Percentiles rank a stretch among this genome's conserved stretches.
Evolutionary conservation across 2,329 filamentous ascomycete genomes (phyloP).

Genomic region (Nannizziopsis barbatae): DNA sequence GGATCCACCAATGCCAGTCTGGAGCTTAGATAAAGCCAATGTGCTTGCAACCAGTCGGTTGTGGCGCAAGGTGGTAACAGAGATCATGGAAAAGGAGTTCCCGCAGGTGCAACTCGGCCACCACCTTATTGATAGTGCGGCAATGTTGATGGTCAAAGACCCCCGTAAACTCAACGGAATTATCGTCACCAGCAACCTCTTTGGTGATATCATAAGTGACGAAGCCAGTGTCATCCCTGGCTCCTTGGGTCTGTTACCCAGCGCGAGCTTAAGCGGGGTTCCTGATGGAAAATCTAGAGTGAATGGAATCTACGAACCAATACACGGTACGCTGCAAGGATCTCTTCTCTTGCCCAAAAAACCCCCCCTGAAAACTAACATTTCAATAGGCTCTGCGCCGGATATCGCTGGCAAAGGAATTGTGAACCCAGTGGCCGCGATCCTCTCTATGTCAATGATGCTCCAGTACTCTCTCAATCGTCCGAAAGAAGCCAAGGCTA

Average conservation of each 20-base stretch:
- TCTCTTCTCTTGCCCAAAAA: slow-evolving; percentile 5
- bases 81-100: slow-evolving; percentile 81
- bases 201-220: slow-evolving; percentile 91
- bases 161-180: slow-evolving; percentile 78
- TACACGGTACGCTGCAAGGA: slow-evolving; percentile 56
- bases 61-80: slow-evolving; percentile 77
- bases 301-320: slow-evolving; percentile 95
- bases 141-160: slow-evolving; percentile 96
- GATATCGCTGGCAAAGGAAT: slow-evolving; percentile 88
- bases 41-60: slow-evolving; percentile 81
- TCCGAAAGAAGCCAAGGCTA: slow-evolving; percentile 60
- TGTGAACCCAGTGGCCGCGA: slow-evolving; percentile 84
- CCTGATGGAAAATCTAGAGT: slow-evolving; percentile 61
- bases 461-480: slow-evolving; percentile 81
- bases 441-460: slow-evolving; percentile 92
- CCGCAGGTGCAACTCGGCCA: slow-evolving; percentile 73
- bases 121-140: slow-evolving; percentile 91
- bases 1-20: slow-evolving; percentile 46
- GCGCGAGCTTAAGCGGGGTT: slow-evolving; percentile 73
- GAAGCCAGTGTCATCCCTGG: slow-evolving; percentile 92
- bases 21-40: slow-evolving; percentile 77
- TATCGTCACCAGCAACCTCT: slow-evolving; percentile 84
- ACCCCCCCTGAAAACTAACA: background rate
- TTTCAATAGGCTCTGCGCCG: slow-evolving; percentile 59
- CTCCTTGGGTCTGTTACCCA: slow-evolving; percentile 75